Evolutionary conservation across 345 rosid genomes (phyloP).

Genomic region (Eucalyptus erythrocorys): DNA sequence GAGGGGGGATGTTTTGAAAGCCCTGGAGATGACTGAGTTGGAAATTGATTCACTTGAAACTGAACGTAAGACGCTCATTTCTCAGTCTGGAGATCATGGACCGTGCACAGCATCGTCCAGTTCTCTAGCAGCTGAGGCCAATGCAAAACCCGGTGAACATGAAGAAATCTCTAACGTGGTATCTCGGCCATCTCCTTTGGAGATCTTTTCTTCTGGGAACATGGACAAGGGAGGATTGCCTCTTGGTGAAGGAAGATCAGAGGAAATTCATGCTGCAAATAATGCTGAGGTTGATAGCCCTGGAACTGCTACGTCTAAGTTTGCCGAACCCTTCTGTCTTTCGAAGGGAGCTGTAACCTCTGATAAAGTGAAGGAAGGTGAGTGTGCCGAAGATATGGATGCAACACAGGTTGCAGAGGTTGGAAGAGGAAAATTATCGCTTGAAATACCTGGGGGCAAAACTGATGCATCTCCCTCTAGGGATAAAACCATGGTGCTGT

Average conservation of each 20-base stretch:
- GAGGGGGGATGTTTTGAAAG: conserved; percentile 61
- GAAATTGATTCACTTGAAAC: conserved; percentile 88
- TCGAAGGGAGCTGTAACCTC: conserved; percentile 7
- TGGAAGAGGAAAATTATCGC: neutral
- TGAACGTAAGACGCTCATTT: conserved; percentile 46
- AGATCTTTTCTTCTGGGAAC: conserved; percentile 23
- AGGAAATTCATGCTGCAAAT: conserved; percentile 21
- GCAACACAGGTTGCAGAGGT: neutral
- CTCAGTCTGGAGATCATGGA: conserved; percentile 15
- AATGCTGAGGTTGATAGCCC: conserved; percentile 54
- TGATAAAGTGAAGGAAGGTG: conserved; percentile 3
- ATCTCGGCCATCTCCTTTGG: conserved; percentile 30
- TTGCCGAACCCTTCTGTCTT: conserved; percentile 19
- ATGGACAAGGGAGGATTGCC: conserved; percentile 12
- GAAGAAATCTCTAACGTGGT: conserved; percentile 14
- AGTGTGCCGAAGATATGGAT: conserved; percentile 13
- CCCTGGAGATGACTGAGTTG: conserved; percentile 61
- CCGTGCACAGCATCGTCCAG: conserved; percentile 14
- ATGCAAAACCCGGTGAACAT: conserved; percentile 8
- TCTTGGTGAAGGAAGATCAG: conserved; percentile 21
- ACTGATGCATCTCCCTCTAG: neutral
- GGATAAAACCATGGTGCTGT: conserved; percentile 7
- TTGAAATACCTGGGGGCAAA: conserved; percentile 5
- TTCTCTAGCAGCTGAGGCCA: conserved; percentile 10
- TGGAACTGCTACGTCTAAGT: conserved; percentile 60